Conservation (phyloP, 2,329 filamentous ascomycete genomes). For the Epichloe sp. region DNA sequence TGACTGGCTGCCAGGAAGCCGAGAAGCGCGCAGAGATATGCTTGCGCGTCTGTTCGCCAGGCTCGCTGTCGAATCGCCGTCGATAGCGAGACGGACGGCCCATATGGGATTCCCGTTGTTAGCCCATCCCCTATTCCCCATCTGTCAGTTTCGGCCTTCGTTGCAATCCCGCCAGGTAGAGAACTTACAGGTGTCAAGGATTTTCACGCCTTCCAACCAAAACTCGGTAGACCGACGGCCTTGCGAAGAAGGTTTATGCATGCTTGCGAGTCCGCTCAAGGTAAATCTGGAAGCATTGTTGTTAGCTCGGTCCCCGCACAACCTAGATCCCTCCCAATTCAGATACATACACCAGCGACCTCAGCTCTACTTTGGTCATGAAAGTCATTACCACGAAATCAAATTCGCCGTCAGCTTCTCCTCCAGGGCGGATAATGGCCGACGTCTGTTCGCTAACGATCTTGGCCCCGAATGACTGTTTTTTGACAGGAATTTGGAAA, state of each 20-base stretch:
- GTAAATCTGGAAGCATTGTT: constrained; percentile 29
- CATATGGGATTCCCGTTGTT: constrained; percentile 23
- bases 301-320: constrained; percentile 7
- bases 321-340: background rate
- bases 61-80: constrained; percentile 44
- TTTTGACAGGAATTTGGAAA: constrained; percentile 42
- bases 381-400: constrained; percentile 49
- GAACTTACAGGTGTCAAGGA: constrained; percentile 34
- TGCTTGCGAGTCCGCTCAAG: constrained; percentile 36
- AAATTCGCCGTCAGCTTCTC: constrained; percentile 27
- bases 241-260: constrained; percentile 24
- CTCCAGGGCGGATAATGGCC: constrained; percentile 34
- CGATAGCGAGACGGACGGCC: constrained; percentile 37
- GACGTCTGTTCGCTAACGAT: constrained; percentile 45
- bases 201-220: constrained; percentile 29
- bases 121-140: constrained; percentile 20
- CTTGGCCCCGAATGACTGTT: constrained; percentile 30
- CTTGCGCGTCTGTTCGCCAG: constrained; percentile 53
- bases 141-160: background rate
- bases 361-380: constrained; percentile 46
- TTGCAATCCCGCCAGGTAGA: background rate
- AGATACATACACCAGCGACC: constrained; percentile 36
- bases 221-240: constrained; percentile 24
- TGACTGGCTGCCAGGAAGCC: constrained; percentile 57
- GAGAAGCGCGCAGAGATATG: constrained; percentile 58